A percentile compares a stretch with the other conserved stretches of the same genome.
Conservation (phyloP, 23 red algal species). For the Cyanidium caldarium region DNA sequence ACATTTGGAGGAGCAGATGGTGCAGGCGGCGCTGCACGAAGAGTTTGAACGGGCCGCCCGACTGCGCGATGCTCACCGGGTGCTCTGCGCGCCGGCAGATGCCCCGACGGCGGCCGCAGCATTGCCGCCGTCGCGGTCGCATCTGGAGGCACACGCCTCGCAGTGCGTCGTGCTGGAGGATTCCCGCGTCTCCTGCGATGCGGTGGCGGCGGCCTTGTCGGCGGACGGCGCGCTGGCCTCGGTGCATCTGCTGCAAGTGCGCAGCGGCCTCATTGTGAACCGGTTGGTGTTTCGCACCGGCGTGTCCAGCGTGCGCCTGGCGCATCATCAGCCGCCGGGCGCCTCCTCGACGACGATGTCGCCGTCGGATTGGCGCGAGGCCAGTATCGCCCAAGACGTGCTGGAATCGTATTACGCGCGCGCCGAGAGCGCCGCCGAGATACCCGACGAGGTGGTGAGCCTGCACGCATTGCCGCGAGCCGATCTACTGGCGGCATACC, state of each 20-base stretch:
- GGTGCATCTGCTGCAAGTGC: conserved; percentile 36
- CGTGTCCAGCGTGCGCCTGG: not conserved
- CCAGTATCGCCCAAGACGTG: conserved; percentile 1
- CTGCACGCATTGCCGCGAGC: not conserved
- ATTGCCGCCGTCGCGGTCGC: not conserved
- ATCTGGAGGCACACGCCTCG: conserved; percentile 2
- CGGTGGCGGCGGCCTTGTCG: not conserved
- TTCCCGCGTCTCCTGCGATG: not conserved
- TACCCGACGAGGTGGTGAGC: conserved; percentile 31
- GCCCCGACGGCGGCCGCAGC: not conserved
- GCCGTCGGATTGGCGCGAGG: not conserved
- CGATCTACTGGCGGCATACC: conserved; percentile 4
- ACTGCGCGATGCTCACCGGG: conserved; percentile 16
- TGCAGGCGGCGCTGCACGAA: not conserved
- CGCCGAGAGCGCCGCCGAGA: conserved; percentile 4
- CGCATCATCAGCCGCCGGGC: not conserved
- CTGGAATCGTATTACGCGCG: conserved; percentile 27
- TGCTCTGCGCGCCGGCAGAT: not conserved
- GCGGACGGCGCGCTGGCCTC: conserved; percentile 13
- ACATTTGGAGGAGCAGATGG: conserved; percentile 27
- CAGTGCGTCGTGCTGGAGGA: not conserved
- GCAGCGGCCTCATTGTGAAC: conserved; percentile 21
- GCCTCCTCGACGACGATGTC: not conserved
- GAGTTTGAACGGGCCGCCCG: conserved; percentile 35
- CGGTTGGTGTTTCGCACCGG: conserved; percentile 17